Percentiles rank a stretch among this genome's conserved stretches.
These are phyloP conservation scores for Boletus rufocinnamomeus DNA, from an alignment of 768 basidiomycete species.

Conservation along the genomic window DNA sequence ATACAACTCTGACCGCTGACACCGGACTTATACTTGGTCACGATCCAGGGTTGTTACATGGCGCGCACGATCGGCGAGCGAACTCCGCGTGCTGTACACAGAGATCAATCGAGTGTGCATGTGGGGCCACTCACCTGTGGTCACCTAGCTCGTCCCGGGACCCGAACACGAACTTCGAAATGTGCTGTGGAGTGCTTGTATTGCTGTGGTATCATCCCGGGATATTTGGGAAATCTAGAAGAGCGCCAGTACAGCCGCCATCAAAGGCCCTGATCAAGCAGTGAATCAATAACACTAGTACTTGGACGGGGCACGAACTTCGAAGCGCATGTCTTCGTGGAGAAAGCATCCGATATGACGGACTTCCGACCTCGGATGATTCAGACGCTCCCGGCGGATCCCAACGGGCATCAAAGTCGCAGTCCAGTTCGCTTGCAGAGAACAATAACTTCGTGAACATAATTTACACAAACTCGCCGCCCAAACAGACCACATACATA, in stretches of 20 bases:
- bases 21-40: conserved; percentile 14
- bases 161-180: not conserved
- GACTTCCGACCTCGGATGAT: not conserved
- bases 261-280: not conserved
- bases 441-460: not conserved
- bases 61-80: not conserved
- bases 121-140: conserved; percentile 13
- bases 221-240: not conserved
- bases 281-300: not conserved
- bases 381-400: not conserved
- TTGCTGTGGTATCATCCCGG: conserved; percentile 1
- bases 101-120: not conserved
- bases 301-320: not conserved
- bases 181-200: not conserved
- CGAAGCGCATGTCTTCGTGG: not conserved
- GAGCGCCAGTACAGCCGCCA: not conserved
- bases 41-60: conserved; percentile 4
- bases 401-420: not conserved
- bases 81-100: conserved; percentile 16
- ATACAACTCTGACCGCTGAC: conserved; percentile 11
- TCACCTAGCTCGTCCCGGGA: not conserved
- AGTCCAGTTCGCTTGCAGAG: not conserved
- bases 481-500: not conserved
- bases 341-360: not conserved
- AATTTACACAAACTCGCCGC: not conserved